Conservation (phyloP, 768 basidiomycete genomes). For the Roridomyces roridus region DNA sequence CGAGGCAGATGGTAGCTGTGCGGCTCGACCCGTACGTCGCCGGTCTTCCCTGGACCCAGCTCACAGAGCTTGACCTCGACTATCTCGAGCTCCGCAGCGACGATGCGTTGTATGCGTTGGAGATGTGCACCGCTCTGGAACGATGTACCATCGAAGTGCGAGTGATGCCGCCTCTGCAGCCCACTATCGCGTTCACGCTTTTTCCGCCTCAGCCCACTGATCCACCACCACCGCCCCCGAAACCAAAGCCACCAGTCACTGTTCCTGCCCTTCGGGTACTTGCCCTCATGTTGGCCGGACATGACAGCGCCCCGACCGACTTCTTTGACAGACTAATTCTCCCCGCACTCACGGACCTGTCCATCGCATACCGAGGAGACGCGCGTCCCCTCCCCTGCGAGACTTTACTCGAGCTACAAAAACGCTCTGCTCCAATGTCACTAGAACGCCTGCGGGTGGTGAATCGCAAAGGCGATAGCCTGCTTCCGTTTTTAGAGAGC, state of each 20-base stretch:
- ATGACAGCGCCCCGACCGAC: background rate
- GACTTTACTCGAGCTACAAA: conserved; percentile 9
- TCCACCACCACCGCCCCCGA: background rate
- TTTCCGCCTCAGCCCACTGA: background rate
- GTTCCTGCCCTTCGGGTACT: conserved; percentile 7
- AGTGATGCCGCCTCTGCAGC: background rate
- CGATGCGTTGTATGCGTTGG: conserved; percentile 14
- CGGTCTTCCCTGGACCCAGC: conserved; percentile 13
- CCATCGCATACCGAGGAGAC: conserved; percentile 8
- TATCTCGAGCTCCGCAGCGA: conserved; percentile 4
- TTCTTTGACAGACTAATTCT: conserved; percentile 18
- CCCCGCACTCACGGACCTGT: conserved; percentile 14
- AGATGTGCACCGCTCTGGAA: background rate
- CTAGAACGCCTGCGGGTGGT: conserved; percentile 7
- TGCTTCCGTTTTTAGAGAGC: conserved; percentile 9
- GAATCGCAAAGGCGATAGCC: background rate
- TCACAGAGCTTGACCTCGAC: conserved; percentile 5
- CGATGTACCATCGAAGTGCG: conserved; percentile 5
- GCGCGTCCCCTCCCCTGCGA: background rate
- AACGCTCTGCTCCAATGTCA: conserved; percentile 10
- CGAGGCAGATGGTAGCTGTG: background rate
- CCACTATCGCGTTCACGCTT: background rate
- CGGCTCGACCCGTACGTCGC: conserved; percentile 10
- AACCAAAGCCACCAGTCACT: background rate
- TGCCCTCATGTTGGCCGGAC: conserved; percentile 9